Evolutionary conservation across 495 filamentous ascomycete genomes (phyloP).

Genomic region (Hypoxylon crocopeplum): DNA sequence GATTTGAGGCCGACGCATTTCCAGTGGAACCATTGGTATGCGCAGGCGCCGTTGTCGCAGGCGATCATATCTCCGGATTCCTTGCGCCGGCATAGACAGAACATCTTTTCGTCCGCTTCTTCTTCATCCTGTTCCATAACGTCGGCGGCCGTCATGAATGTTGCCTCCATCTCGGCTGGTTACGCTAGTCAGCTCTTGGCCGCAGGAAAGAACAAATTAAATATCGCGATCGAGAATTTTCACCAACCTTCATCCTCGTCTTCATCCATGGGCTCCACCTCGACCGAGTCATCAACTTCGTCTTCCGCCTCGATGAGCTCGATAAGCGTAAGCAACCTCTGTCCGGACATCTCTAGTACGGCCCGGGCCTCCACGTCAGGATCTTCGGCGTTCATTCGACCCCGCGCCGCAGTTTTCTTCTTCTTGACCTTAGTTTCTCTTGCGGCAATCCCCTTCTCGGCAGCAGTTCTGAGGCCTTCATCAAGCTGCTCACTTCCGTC

Average conservation of each 20-base stretch:
- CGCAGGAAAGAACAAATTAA: too few species aligned
- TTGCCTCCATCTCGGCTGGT: slow-evolving; percentile 17
- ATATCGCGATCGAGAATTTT: slow-evolving; percentile 13
- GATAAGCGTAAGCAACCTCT: slow-evolving; percentile 46
- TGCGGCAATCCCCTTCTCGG: slow-evolving; percentile 68
- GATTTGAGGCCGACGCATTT: slow-evolving; percentile 84
- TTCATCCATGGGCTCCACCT: slow-evolving; percentile 28
- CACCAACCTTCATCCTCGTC: slow-evolving; percentile 15
- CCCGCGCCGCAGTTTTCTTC: slow-evolving; percentile 49
- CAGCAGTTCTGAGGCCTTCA: slow-evolving; percentile 54
- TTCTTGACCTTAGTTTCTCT: slow-evolving; percentile 61
- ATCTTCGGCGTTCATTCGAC: slow-evolving; percentile 46
- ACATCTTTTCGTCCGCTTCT: slow-evolving; percentile 76
- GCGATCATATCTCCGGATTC: slow-evolving; percentile 97
- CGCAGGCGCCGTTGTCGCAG: slow-evolving; percentile 89
- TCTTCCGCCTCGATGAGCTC: slow-evolving; percentile 40
- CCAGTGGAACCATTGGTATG: slow-evolving; percentile 98
- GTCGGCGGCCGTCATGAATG: slow-evolving; percentile 29
- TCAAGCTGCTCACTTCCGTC: slow-evolving; percentile 52
- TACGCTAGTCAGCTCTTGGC: neutral
- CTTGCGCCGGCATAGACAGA: slow-evolving; percentile 86
- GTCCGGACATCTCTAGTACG: slow-evolving; percentile 46
- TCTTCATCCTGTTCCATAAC: slow-evolving; percentile 5
- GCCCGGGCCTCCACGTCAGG: slow-evolving; percentile 42
- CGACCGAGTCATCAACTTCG: slow-evolving; percentile 34